Evolutionary conservation across 2,329 filamentous ascomycete genomes (phyloP), one percentile per base, ranked within the genome.

Genomic region (Thermothelomyces thermophilus): DNA sequence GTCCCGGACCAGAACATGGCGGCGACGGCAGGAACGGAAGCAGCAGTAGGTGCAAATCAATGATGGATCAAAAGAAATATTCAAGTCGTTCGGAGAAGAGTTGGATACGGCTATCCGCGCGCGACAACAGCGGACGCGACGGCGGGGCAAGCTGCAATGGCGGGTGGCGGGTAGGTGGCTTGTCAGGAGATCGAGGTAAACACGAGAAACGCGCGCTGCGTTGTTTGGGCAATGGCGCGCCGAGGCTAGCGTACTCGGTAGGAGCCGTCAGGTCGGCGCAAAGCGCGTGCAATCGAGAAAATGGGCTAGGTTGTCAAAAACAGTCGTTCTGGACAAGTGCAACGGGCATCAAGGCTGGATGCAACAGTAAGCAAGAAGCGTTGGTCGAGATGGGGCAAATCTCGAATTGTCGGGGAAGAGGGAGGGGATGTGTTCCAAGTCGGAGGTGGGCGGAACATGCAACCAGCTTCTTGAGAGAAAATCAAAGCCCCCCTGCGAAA

Each of bases 1-100:
- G 89, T 90, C 75, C 95, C 90, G 47, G 93, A 95, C 70, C 96
- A 97, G 73, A 98, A 98, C 93, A 98, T 98, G 67, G 65, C 73
- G 71, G 60, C 57, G 60, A 60, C 64, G 60, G 62, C 55, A 39
- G 59, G 56, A 51, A 50, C 58, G 59, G 54, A 54, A 59, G 59
- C 60, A 43, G 34, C 60, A 46, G 34, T 20, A 44, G 20, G 31
- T n/a, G 39, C 28, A 17, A 33, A 30, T 49, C 45, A 51, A 42
- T 30, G 36, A 24, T 34, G 31, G 33, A 5, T 14, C 28, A 14
- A 41, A 31, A 37, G 20, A 42, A 41, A 41, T 55, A 39, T 30
- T 48, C 20, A 35, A 43, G 48, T 49, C 46, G 26, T 30, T 16
- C 31, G 31, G 31, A 14, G 20, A 20, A 31, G 31, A 26, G 17